phyloP scores from a whole-genome alignment of 805 yeast species.

The Candida golubevii region DNA sequence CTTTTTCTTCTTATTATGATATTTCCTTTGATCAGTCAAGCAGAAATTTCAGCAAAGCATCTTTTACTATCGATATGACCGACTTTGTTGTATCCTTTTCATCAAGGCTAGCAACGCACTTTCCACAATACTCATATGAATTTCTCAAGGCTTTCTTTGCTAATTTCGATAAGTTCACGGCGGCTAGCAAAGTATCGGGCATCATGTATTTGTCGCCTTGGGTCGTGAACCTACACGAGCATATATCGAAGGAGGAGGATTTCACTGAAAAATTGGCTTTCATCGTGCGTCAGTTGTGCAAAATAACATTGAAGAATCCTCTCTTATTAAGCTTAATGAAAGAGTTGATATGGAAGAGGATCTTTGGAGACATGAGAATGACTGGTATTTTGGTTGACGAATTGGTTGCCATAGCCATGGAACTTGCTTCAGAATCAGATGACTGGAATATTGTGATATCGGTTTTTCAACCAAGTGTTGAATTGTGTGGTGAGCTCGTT shows the following conservation, averaged over 20 bases:
- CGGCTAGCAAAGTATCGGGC: constrained; percentile 37
- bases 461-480: constrained; percentile 70
- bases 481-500: constrained; percentile 63
- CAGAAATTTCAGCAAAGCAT: constrained; percentile 51
- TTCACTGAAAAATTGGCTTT: constrained; percentile 62
- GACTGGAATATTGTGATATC: constrained; percentile 62
- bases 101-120: constrained; percentile 47
- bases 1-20: constrained; percentile 55
- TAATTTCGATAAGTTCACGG: constrained; percentile 36
- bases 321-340: constrained; percentile 50
- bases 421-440: constrained; percentile 69
- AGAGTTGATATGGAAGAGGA: constrained; percentile 61
- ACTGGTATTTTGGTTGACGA: constrained; percentile 64
- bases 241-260: constrained; percentile 53
- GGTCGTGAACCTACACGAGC: constrained; percentile 60
- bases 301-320: constrained; percentile 48
- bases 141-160: constrained; percentile 51
- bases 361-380: constrained; percentile 59
- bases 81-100: constrained; percentile 58
- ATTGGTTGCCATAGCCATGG: constrained; percentile 67
- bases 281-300: constrained; percentile 58
- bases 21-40: constrained; percentile 56
- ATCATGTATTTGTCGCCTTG: constrained; percentile 63
- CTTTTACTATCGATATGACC: constrained; percentile 65
- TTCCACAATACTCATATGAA: constrained; percentile 58